phyloP scores from a whole-genome alignment of 345 rosid genomes.

The Angophora floribunda region DNA sequence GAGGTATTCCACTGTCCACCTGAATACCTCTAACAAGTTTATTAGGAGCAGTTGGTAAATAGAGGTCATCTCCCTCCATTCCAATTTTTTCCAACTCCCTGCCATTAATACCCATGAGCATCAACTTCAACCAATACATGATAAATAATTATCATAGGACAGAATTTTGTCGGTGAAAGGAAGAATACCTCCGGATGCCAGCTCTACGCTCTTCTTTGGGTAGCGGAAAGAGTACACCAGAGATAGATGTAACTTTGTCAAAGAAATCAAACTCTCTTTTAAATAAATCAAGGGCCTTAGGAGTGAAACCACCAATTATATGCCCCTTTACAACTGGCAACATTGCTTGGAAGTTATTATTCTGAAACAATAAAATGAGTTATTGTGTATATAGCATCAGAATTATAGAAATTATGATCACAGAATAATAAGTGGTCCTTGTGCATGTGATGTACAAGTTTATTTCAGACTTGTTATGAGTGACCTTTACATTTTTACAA shows the following conservation, averaged over 20 bases:
- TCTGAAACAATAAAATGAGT: constrained; percentile 35
- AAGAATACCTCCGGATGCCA: constrained; percentile 76
- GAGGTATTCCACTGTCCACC: constrained; percentile 95
- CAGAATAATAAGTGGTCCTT: neutral
- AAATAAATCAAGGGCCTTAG: constrained; percentile 75
- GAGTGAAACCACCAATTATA: constrained; percentile 75
- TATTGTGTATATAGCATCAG: neutral
- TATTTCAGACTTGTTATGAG: neutral
- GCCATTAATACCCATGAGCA: constrained; percentile 3
- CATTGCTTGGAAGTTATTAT: constrained; percentile 61
- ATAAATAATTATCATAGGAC: neutral
- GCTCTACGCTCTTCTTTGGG: constrained; percentile 98
- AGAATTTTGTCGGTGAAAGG: neutral
- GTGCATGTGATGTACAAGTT: neutral
- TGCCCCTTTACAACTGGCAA: constrained; percentile 75
- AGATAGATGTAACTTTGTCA: constrained; percentile 90
- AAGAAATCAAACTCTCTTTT: constrained; percentile 89
- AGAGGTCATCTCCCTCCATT: constrained; percentile 81
- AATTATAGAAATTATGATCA: neutral
- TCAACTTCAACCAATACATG: neutral
- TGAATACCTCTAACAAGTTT: constrained; percentile 86
- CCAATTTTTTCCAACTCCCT: constrained; percentile 95
- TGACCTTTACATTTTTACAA: neutral
- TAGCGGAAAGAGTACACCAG: constrained; percentile 68
- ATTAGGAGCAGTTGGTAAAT: constrained; percentile 89